Evolutionary conservation across 2,329 filamentous ascomycete genomes (phyloP).

Genomic region (Fusarium citri): DNA sequence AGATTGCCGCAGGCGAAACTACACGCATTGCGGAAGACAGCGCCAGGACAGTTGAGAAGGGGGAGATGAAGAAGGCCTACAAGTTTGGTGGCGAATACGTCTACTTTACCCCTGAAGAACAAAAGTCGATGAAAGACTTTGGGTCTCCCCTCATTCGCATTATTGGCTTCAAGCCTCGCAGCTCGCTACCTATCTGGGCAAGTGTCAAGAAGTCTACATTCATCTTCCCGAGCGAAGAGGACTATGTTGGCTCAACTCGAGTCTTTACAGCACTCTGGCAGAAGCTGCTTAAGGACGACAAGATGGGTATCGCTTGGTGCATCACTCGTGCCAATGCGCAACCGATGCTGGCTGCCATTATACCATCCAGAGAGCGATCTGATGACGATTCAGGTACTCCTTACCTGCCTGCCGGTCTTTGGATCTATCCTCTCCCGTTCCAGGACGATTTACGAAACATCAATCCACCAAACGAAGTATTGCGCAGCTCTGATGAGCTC

Average conservation of each 20-base stretch:
- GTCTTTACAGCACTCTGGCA: constrained; percentile 93
- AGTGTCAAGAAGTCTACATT: constrained; percentile 88
- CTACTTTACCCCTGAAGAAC: constrained; percentile 86
- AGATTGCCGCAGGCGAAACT: constrained; percentile 81
- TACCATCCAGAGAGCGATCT: constrained; percentile 76
- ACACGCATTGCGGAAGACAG: constrained; percentile 82
- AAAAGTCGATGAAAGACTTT: constrained; percentile 80
- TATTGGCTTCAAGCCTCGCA: constrained; percentile 90
- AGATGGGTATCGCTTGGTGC: constrained; percentile 90
- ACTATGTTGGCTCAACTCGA: constrained; percentile 89
- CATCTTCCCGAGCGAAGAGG: constrained; percentile 92
- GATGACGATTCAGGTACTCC: constrained; percentile 75
- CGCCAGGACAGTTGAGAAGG: constrained; percentile 79
- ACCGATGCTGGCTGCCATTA: constrained; percentile 82
- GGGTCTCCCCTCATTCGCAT: constrained; percentile 86
- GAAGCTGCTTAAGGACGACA: constrained; percentile 82
- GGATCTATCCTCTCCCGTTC: constrained; percentile 89
- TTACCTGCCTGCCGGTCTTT: constrained; percentile 83
- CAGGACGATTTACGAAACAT: constrained; percentile 86
- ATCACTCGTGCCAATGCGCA: constrained; percentile 83
- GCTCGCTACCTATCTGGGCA: constrained; percentile 82
- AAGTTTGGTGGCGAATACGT: constrained; percentile 95
- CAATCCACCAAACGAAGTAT: constrained; percentile 68
- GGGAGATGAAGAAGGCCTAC: constrained; percentile 89
- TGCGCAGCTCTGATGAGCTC: constrained; percentile 74